A percentile compares a stretch with the other conserved stretches of the same genome.
Evolutionary conservation across 257 asterid species (phyloP).

Genomic region (Lantana camara): DNA sequence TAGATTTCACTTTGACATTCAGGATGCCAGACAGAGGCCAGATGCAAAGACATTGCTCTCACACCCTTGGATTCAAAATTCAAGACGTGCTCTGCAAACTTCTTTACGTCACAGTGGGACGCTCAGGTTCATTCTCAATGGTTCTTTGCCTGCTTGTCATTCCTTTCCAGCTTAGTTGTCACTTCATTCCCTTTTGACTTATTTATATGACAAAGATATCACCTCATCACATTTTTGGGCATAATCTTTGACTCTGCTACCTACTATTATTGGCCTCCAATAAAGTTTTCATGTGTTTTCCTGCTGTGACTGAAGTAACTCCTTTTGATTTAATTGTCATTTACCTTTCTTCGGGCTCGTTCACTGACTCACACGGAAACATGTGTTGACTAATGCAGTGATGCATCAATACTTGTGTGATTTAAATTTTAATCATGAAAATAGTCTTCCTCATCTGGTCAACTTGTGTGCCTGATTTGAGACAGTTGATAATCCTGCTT

Average conservation of each 20-base stretch:
- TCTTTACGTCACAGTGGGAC: constrained; percentile 92
- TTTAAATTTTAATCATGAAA: not conserved
- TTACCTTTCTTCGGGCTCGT: not conserved
- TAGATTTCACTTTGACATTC: constrained; percentile 37
- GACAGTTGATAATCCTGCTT: constrained; percentile 7
- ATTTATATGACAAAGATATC: constrained; percentile 10
- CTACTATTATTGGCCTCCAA: not conserved
- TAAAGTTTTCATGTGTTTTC: not conserved
- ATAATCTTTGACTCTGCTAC: constrained; percentile 16
- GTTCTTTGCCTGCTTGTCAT: not conserved
- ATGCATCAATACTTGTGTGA: not conserved
- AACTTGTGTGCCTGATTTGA: constrained; percentile 17
- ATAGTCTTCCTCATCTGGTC: not conserved
- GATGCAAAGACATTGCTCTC: constrained; percentile 95
- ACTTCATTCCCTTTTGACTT: constrained; percentile 4
- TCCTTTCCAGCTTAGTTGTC: not conserved
- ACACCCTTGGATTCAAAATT: constrained; percentile 98
- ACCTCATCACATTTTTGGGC: constrained; percentile 9
- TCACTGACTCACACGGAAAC: not conserved
- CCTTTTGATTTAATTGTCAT: not conserved
- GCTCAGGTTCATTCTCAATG: constrained; percentile 45
- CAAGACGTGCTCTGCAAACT: constrained; percentile 90
- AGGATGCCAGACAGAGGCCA: constrained; percentile 99
- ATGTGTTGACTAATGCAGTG: not conserved
- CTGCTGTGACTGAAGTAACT: constrained; percentile 14